Percentiles rank a stretch among this genome's conserved stretches.
Conservation (phyloP, 2,329 filamentous ascomycete genomes). For the Ascochyta rabiei region DNA sequence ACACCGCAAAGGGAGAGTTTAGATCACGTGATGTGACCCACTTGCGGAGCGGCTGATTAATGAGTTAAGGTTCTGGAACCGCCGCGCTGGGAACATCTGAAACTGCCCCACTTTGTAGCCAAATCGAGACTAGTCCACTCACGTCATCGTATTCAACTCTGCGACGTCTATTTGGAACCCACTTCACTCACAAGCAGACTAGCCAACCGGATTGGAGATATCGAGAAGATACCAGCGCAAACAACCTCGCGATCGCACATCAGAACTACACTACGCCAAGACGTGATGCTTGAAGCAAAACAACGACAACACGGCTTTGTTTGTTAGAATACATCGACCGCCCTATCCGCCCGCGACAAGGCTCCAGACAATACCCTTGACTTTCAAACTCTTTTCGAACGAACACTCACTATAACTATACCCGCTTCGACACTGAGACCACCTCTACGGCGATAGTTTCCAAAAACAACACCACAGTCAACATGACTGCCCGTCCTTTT, state of each 20-base stretch:
- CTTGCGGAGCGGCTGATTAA: no score
- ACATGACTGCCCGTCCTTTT: constrained; percentile 28
- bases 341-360: neutral
- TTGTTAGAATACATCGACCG: neutral
- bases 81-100: neutral
- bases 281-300: neutral
- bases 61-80: no score
- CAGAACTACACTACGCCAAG: neutral
- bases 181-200: neutral
- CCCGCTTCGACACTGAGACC: neutral
- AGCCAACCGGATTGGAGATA: neutral
- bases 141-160: neutral
- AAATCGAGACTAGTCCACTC: neutral
- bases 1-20: no score
- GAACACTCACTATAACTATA: no score
- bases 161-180: neutral
- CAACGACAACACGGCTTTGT: neutral
- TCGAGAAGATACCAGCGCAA: neutral
- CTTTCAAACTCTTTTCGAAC: no score
- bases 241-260: neutral
- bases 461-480: neutral
- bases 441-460: neutral
- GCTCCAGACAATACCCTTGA: neutral
- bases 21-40: no score
- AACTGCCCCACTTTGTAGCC: neutral